Evolutionary conservation across 2,329 filamentous ascomycete genomes (phyloP), one percentile per base, ranked within the genome.

Genomic region (Aspergillus puulaauensis): DNA sequence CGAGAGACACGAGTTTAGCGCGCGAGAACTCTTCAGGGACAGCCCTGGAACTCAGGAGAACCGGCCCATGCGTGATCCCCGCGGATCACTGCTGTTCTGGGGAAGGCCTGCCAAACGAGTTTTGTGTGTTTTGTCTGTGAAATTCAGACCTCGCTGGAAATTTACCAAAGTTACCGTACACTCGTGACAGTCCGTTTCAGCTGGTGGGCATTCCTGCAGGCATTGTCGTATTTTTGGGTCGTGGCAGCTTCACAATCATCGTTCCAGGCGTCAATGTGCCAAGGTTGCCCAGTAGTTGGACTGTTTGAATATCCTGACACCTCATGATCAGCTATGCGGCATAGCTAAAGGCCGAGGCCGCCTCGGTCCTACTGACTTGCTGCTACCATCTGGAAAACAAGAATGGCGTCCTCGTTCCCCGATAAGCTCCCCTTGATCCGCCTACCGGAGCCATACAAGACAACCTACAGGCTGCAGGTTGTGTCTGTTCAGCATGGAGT

Each of bases 361-460:
- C 33, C 33, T 35, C 33, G 11, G 33, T 35, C 33, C 35, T 37
- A 14, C 8, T 37, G 31, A 48, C 15, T 35, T 19, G n/a, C 4
- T 33, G 35, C 35, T 37, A 50, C 19, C 12, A 9, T 23, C 21
- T 3, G 2, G 11, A 39, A 15, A 14, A 27, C 21, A 40, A 47
- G 27, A 50, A 56, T 52, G 54, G 35, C 54, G 1, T 46, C 47
- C 27, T 37, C 35, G 3, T 54, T 37, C 15, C 24, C 53, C 23
- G 54, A 56, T 15, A 56, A 52, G 31, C 51, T 61, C 4, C 58
- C 59, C 7, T 35, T 59, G 44, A 52, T 66, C 40, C 59, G 63
- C 17, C 52, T 66, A 6, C 62, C 64, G 14, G 54, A 66, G 24
- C 64, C 64, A 4, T 66, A 64, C 55, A 62, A 58, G 31, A 66